Evolutionary conservation across 2,329 filamentous ascomycete species (phyloP).

Genomic region (Pseudogymnoascus sp.): DNA sequence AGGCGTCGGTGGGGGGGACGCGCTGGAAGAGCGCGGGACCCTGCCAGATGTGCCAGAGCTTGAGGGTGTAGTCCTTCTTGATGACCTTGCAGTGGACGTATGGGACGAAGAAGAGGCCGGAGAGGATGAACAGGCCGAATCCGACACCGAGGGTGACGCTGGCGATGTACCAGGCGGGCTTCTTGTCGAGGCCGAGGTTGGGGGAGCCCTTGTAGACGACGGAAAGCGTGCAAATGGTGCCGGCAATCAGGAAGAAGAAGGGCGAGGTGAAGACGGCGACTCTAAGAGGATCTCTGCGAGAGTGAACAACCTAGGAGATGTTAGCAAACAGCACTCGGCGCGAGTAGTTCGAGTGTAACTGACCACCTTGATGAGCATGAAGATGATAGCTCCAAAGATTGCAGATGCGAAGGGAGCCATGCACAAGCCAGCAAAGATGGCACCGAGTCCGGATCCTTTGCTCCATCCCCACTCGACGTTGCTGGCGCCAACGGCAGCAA

Average conservation of each 20-base stretch:
- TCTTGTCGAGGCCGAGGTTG: conserved; percentile 54
- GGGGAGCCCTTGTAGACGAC: conserved; percentile 78
- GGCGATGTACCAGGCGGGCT: conserved; percentile 59
- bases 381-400: conserved; percentile 58
- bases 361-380: conserved; percentile 60
- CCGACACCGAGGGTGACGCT: conserved; percentile 59
- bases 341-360: background rate
- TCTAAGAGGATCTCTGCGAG: conserved; percentile 61
- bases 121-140: conserved; percentile 48
- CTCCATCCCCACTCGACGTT: conserved; percentile 65
- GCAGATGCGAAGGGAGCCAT: conserved; percentile 64
- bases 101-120: conserved; percentile 66
- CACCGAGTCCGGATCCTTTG: conserved; percentile 57
- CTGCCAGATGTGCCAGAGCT: conserved; percentile 52
- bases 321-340: background rate
- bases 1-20: conserved; percentile 42
- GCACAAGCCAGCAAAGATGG: conserved; percentile 61
- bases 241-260: conserved; percentile 70
- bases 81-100: conserved; percentile 59
- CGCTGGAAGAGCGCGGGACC: conserved; percentile 60
- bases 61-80: conserved; percentile 57
- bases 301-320: conserved; percentile 44
- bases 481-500: conserved; percentile 54
- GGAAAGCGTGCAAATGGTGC: conserved; percentile 64
- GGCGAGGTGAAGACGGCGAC: conserved; percentile 69